A percentile compares a stretch with the other conserved stretches of the same genome.
Evolutionary conservation across 2,329 filamentous ascomycete species (phyloP).

Genomic region (Cercospora sojina): DNA sequence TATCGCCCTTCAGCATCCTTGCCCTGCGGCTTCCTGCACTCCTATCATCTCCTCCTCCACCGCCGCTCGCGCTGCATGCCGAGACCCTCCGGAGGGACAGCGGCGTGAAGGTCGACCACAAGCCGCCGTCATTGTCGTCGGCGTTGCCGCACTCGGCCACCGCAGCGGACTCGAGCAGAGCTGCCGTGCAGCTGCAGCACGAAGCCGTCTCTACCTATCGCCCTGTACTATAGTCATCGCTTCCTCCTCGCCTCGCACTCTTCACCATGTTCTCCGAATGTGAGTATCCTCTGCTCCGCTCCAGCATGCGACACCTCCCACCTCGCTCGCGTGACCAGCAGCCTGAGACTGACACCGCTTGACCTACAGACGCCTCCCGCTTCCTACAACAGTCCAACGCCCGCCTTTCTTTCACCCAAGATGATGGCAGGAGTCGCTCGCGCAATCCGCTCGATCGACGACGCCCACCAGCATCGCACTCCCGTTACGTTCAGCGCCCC

Average conservation of each 20-base stretch:
- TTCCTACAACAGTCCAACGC: conserved; percentile 97
- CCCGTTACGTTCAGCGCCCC: conserved; percentile 51
- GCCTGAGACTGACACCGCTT: conserved; percentile 35
- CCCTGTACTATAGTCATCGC: conserved; percentile 1
- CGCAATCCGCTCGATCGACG: conserved; percentile 51
- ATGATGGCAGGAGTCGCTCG: conserved; percentile 42
- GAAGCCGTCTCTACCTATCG: neutral
- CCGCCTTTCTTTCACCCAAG: conserved; percentile 67
- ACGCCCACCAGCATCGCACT: conserved; percentile 42
- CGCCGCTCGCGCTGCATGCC: neutral
- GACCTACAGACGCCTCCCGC: conserved; percentile 77
- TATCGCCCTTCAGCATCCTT: neutral
- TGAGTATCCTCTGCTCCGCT: conserved; percentile 50
- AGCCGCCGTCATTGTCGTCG: neutral
- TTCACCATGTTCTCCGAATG: conserved; percentile 81
- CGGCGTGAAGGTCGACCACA: neutral
- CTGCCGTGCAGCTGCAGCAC: conserved; percentile 1
- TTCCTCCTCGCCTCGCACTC: neutral
- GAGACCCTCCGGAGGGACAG: neutral
- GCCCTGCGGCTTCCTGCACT: neutral
- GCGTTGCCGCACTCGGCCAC: conserved; percentile 2
- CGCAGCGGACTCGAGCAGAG: neutral
- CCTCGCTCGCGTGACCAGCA: conserved; percentile 43
- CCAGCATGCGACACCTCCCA: conserved; percentile 29
- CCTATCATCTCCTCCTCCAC: neutral